Percentiles rank a stretch among this genome's conserved stretches.
Conservation (phyloP, 345 rosid species). For the Litchi chinensis region DNA sequence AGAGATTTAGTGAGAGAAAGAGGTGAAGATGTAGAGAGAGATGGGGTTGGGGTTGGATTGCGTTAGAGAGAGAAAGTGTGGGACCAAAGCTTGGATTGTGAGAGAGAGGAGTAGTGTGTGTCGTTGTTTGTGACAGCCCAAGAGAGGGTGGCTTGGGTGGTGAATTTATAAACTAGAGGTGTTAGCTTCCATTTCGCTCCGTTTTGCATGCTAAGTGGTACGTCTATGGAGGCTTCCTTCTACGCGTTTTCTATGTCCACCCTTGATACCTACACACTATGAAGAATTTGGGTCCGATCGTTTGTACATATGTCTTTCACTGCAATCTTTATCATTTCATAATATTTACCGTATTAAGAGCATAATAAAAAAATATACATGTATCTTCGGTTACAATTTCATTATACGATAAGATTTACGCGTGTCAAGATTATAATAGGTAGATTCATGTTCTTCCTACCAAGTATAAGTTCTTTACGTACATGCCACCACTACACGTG, state of each 20-base stretch:
- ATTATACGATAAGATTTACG: too few relatives aligned
- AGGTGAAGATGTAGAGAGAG: constrained; percentile 8
- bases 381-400: too few relatives aligned
- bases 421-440: too few relatives aligned
- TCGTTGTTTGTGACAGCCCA: neutral
- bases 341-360: too few relatives aligned
- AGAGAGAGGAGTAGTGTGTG: neutral
- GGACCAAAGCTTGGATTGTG: constrained; percentile 9
- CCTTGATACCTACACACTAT: neutral
- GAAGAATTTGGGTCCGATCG: neutral
- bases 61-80: neutral
- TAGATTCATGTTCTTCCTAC: too few relatives aligned
- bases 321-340: too few relatives aligned
- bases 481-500: too few relatives aligned
- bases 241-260: constrained; percentile 27
- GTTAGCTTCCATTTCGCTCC: constrained; percentile 47
- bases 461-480: too few relatives aligned
- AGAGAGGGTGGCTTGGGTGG: constrained; percentile 4
- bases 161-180: constrained; percentile 26
- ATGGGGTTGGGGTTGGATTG: neutral
- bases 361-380: too few relatives aligned
- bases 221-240: constrained; percentile 9
- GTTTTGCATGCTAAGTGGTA: constrained; percentile 30
- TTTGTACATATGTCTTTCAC: too few relatives aligned
- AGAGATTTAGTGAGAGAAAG: constrained; percentile 25